These are phyloP conservation scores for Podila minutissima DNA, from an alignment of 192 early-diverging fungal species.

Conservation along the genomic window DNA sequence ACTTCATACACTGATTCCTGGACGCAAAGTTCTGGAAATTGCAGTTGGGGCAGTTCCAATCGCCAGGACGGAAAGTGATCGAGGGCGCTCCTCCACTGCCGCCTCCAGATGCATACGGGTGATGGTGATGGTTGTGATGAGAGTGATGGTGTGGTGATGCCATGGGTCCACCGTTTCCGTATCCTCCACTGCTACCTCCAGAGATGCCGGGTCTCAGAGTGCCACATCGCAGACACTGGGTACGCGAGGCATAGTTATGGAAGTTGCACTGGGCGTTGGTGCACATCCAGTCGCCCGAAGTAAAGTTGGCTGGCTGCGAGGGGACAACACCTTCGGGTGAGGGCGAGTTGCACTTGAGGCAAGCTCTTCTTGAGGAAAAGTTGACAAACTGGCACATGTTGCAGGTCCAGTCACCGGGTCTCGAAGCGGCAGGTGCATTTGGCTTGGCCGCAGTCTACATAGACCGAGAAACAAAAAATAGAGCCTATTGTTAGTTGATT, in stretches of 20 bases:
- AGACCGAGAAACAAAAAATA: neutral
- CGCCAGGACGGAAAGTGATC: constrained; percentile 69
- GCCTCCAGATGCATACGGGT: constrained; percentile 46
- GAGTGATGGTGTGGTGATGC: constrained; percentile 35
- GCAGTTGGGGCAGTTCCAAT: constrained; percentile 84
- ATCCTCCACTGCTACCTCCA: constrained; percentile 3
- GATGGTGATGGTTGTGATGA: constrained; percentile 37
- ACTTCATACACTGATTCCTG: constrained; percentile 71
- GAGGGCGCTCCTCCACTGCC: constrained; percentile 18
- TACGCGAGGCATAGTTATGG: constrained; percentile 72
- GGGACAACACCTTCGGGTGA: constrained; percentile 42
- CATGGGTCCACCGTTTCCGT: constrained; percentile 33
- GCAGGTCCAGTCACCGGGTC: constrained; percentile 83
- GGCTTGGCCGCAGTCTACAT: constrained; percentile 43
- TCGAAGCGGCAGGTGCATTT: constrained; percentile 28
- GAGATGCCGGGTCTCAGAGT: constrained; percentile 52
- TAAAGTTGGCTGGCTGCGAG: constrained; percentile 55
- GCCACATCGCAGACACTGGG: constrained; percentile 64
- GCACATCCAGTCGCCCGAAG: constrained; percentile 73
- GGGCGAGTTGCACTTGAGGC: constrained; percentile 73
- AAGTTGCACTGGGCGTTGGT: constrained; percentile 65
- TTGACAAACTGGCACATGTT: constrained; percentile 75
- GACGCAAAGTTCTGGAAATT: constrained; percentile 84
- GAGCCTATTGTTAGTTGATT: neutral
- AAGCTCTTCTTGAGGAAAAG: constrained; percentile 70